phyloP scores from a whole-genome alignment of 1,284 basidiomycete species.

The Cryptococcus deneoformans region DNA sequence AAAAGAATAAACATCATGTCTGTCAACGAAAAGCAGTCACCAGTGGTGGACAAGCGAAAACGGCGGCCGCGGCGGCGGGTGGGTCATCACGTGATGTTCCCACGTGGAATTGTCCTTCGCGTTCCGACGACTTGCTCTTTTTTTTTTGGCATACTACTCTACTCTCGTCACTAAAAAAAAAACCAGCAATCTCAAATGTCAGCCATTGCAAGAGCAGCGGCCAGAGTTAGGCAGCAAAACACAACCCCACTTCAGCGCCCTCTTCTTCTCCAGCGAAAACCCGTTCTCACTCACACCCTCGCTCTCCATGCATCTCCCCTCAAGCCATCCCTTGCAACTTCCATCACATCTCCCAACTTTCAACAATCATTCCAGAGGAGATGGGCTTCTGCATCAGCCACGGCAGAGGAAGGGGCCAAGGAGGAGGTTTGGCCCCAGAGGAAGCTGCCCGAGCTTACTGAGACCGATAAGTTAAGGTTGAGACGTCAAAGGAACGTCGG shows the following conservation, averaged over 20 bases:
- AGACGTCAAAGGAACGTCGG: conserved; percentile 50
- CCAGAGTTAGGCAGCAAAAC: conserved; percentile 2
- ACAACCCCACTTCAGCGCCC: conserved; percentile 9
- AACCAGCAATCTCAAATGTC: too few relatives aligned
- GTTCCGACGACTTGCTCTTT: too few relatives aligned
- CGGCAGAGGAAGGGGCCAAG: conserved; percentile 21
- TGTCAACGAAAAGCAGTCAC: not conserved
- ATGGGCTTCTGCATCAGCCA: conserved; percentile 24
- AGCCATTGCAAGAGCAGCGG: conserved; percentile 6
- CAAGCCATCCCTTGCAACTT: not conserved
- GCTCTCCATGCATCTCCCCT: conserved; percentile 1
- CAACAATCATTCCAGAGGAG: conserved; percentile 10
- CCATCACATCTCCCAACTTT: not conserved
- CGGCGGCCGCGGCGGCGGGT: too few relatives aligned
- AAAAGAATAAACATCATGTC: not conserved
- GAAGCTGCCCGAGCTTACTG: conserved; percentile 39
- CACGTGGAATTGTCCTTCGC: too few relatives aligned
- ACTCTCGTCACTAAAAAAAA: too few relatives aligned
- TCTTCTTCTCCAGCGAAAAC: conserved; percentile 6
- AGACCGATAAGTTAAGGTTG: conserved; percentile 37
- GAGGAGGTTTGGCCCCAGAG: conserved; percentile 39
- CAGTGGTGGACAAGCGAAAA: too few relatives aligned
- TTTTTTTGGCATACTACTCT: too few relatives aligned
- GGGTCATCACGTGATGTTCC: too few relatives aligned
- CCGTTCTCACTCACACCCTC: conserved; percentile 9